Evolutionary conservation across 768 basidiomycete species (phyloP), one percentile per base, ranked within the genome.

Genomic region (Rhodocollybia butyracea): DNA sequence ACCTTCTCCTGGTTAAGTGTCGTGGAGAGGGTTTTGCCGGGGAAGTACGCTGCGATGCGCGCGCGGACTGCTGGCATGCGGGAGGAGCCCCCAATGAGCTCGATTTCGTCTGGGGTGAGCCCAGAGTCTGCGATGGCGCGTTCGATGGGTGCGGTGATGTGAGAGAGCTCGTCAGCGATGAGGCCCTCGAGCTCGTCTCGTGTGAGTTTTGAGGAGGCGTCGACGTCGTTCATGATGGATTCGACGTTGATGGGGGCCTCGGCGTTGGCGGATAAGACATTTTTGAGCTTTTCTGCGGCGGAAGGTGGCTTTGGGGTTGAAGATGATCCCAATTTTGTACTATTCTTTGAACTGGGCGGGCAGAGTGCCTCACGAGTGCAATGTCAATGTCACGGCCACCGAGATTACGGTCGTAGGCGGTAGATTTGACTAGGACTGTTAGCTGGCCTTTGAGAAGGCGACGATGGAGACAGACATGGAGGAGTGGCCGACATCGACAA

Each of bases 1-100:
- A 96, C 95, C 76, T 98, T 97, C 62, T 98, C 97, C 75, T 95
- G 93, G 80, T 98, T 99, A 68, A 96, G 86, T 30, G 97, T 98
- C 62, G 88, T 88, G 17, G 83, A 89, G 61, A 98, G 87, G n/a
- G 73, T 55, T 73, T 94, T 94, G 52, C 89, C 90, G 34, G 77
- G 76, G 74, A 97, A 94, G 59, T 84, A 88, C 30, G 82, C 77
- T 65, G 89, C 85, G 73, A 99, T 95, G 68, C 87, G 83, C 34
- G 82, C 76, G 67, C 95, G 93, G 67, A 98, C 89, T 29, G 95
- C 86, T 22, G 96, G 96, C 54, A 98, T 79, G 72, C 95, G 94
- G 2, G 94, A 96, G 19, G 84, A 82, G 13, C 97, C 97, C 65
- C 96, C 96, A 60, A 98, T 82, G 62, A 98, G 85, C 75, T 99